phyloP scores from a whole-genome alignment of 1,284 basidiomycete species.

The Ustilago loliicola region DNA sequence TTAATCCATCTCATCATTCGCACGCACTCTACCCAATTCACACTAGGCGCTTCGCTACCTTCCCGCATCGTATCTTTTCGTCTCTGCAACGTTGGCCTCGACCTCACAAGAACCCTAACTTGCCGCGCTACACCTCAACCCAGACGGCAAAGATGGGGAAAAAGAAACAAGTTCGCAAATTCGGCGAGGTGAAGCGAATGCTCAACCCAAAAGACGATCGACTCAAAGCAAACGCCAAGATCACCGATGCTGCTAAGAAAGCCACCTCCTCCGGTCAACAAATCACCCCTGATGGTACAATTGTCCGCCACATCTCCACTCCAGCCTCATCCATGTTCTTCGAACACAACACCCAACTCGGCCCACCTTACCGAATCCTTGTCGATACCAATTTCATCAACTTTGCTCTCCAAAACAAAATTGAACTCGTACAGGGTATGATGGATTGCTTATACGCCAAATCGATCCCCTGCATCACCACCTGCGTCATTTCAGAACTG shows the following conservation, averaged over 20 bases:
- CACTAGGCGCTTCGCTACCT: too few relatives aligned
- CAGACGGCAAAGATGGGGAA: conserved; percentile 79
- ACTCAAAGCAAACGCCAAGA: conserved; percentile 78
- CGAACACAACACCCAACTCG: conserved; percentile 93
- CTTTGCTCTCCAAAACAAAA: conserved; percentile 96
- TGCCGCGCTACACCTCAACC: neutral
- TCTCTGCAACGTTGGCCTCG: neutral
- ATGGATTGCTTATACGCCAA: conserved; percentile 99
- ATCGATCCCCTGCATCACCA: conserved; percentile 97
- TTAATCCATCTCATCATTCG: neutral
- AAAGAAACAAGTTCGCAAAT: conserved; percentile 94
- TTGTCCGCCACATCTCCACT: conserved; percentile 55
- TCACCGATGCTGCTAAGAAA: conserved; percentile 70
- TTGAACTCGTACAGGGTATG: conserved; percentile 96
- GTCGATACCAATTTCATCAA: conserved; percentile 99
- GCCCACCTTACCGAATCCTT: conserved; percentile 95
- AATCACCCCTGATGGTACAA: conserved; percentile 47
- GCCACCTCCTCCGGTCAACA: conserved; percentile 7
- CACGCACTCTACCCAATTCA: too few relatives aligned
- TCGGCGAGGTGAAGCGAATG: conserved; percentile 93
- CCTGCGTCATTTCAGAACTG: conserved; percentile 97
- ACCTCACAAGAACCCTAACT: neutral
- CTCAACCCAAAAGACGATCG: conserved; percentile 94
- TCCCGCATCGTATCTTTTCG: too few relatives aligned
- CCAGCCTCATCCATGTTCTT: conserved; percentile 88